phyloP scores from a whole-genome alignment of 1,284 basidiomycete species.

The Trametes polyzona region DNA sequence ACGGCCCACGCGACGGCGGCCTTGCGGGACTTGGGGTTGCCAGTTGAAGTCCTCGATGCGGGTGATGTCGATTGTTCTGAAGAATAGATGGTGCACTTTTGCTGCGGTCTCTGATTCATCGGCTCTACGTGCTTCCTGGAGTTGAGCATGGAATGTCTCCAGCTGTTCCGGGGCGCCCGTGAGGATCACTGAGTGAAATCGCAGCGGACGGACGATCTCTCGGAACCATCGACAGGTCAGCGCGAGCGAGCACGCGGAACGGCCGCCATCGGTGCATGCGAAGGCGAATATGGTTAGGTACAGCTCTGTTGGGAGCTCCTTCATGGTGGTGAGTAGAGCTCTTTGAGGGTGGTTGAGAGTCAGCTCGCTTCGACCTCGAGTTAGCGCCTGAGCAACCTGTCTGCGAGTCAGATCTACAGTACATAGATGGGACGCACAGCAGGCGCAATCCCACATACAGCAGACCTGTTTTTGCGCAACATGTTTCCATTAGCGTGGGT shows the following conservation, averaged over 20 bases:
- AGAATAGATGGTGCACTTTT: constrained; percentile 6
- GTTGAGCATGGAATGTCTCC: neutral
- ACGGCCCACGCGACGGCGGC: neutral
- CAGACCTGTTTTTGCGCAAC: too few species aligned
- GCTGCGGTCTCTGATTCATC: neutral
- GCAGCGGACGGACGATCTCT: neutral
- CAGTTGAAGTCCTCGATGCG: neutral
- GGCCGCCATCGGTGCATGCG: constrained; percentile 5
- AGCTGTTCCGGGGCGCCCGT: neutral
- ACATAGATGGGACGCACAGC: too few species aligned
- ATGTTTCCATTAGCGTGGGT: too few species aligned
- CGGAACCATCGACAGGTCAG: neutral
- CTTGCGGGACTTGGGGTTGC: neutral
- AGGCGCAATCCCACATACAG: too few species aligned
- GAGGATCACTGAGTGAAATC: neutral
- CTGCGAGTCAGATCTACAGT: too few species aligned
- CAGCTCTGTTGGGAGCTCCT: neutral
- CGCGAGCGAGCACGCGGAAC: neutral
- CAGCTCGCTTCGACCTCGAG: too few species aligned
- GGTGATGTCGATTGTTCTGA: neutral
- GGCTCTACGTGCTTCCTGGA: neutral
- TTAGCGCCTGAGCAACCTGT: neutral
- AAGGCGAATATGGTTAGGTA: neutral
- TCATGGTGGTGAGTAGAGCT: neutral
- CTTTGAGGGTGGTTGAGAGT: too few species aligned